Evolutionary conservation across 495 filamentous ascomycete genomes (phyloP), one percentile per base, ranked within the genome.

Genomic region (Trichoderma erinaceum): DNA sequence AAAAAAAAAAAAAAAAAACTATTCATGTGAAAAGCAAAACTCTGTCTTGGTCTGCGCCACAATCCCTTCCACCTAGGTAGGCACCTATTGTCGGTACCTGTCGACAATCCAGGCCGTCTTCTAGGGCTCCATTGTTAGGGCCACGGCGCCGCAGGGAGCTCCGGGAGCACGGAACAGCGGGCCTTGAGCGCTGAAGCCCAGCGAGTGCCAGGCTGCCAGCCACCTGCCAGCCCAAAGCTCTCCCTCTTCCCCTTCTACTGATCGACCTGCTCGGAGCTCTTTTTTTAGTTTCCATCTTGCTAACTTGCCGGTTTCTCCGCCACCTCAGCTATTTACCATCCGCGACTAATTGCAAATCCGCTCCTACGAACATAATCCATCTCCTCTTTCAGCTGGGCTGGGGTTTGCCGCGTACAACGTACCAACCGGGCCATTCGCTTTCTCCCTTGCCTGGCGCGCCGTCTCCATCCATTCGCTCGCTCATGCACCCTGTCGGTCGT

Each of bases 51-150:
- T 35, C 56, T 61, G 56, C 56, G 56, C 56, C 56, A 61, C 56
- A 61, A 29, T 25, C 56, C 2, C 7, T 61, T 32, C 56, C 56
- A 61, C 16, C n/a, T n/a, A n/a, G n/a, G n/a, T n/a, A n/a, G n/a
- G n/a, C n/a, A n/a, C n/a, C 1, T 52, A 21, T 23, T 4, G 12
- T 61, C 56, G 27, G 56, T 32, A 27, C 29, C 29, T 29, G 29
- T 32, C 23, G 35, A 61, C 25, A 32, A 29, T 61, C 23, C 56
- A 61, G 56, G 25, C 56, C 56, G 12, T 21, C 29, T 52, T 56
- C 27, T 32, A 61, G 56, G 56, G 56, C 56, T 61, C 56, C 56
- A 61, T 61, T 61, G 56, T 61, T 61, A 23, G 56, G 56, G n/a
- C 18, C 21, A 21, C 11, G 16, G 50, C 50, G 23, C 56, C 25